Evolutionary conservation across 257 asterid genomes (phyloP), one percentile per base, ranked within the genome.

Genomic region (Solanum dulcamara): DNA sequence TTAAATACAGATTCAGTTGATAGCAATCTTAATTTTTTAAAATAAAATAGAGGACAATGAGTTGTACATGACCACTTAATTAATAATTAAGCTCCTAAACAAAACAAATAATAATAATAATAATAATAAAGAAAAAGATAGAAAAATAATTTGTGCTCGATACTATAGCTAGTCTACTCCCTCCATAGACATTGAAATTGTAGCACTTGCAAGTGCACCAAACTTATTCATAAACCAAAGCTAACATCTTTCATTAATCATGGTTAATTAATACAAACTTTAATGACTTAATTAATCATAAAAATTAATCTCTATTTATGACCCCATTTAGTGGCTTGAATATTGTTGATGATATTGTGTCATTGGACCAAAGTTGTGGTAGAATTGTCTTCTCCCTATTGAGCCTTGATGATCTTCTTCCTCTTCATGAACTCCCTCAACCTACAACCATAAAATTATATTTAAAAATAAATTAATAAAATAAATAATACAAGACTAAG

Each of bases 351-450:
- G 91, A 67, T 33, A 53, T 6, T 51, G 80, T 37, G 74, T 70
- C 48, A 85, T 85, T 64, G 90, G 53, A 64, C 88, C 91, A 26
- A 89, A 87, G 70, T 87, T 86, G 89, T 88, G 88, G 88, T 88
- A 92, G 14, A 90, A 89, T 87, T 75, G 74, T 75, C 88, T 87
- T 71, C 89, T 87, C 70, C 79, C 77, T 37, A 42, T 84, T 1
- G 88, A 88, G 13, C 86, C 44, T 70, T 85, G 89, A 32, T 90
- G 89, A 37, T 91, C 91, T 5, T 89, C 92, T 24, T 86, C 92
- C 83, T 93, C 94, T 75, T 89, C 95, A 6, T 85, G 91, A 84
- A 88, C 88, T 85, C 95, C 92, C 4, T 92, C 95, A 50, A 90
- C 89, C 96, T 94, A 70, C 83, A 85, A 51, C 33, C 46, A 32